Conservation (phyloP, 2,329 filamentous ascomycete genomes). For the Claviceps sp. region DNA sequence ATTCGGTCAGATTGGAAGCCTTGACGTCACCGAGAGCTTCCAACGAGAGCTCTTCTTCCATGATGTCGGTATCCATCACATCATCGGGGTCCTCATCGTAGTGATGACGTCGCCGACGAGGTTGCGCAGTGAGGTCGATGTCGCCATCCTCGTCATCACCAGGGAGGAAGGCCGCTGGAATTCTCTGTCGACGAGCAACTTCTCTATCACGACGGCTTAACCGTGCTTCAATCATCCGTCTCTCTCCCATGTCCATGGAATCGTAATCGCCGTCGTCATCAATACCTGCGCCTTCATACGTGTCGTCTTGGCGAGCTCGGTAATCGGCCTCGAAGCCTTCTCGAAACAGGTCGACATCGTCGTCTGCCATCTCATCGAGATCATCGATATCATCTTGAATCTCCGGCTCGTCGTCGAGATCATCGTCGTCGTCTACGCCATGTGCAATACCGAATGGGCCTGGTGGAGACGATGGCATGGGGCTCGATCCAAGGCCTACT, state of each 20-base stretch:
- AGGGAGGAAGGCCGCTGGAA: constrained; percentile 61
- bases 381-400: constrained; percentile 63
- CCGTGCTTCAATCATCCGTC: constrained; percentile 58
- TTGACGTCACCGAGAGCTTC: constrained; percentile 90
- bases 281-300: constrained; percentile 57
- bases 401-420: constrained; percentile 58
- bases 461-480: constrained; percentile 53
- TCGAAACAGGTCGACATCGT: constrained; percentile 66
- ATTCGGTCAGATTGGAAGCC: constrained; percentile 82
- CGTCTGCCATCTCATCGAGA: constrained; percentile 69
- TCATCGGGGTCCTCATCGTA: constrained; percentile 95
- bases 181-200: constrained; percentile 49
- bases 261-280: constrained; percentile 70
- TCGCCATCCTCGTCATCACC: constrained; percentile 78
- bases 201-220: constrained; percentile 64
- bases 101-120: constrained; percentile 69
- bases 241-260: constrained; percentile 49
- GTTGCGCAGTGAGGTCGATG: constrained; percentile 73
- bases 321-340: constrained; percentile 64
- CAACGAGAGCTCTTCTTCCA: constrained; percentile 88
- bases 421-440: constrained; percentile 56
- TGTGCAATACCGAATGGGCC: constrained; percentile 48
- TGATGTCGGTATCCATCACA: constrained; percentile 81
- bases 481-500: constrained; percentile 40
- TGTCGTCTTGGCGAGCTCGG: constrained; percentile 49